Conservation (phyloP, 2,329 filamentous ascomycete species). For the Pseudophaeomoniella oleicola region DNA sequence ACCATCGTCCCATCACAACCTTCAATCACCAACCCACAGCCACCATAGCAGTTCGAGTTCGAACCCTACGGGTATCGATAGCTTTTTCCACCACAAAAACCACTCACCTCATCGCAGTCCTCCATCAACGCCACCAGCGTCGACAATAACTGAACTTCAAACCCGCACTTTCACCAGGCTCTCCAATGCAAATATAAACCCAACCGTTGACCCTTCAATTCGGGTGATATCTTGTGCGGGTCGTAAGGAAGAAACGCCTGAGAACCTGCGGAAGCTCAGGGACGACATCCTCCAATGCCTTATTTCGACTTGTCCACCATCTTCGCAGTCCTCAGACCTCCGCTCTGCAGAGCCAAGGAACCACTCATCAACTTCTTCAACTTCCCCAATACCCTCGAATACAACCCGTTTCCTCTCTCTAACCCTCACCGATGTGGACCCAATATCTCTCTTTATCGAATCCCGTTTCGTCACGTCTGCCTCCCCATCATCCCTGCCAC, state of each 20-base stretch:
- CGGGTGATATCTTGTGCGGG: conserved; percentile 74
- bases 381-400: conserved; percentile 18
- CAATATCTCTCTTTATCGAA: conserved; percentile 30
- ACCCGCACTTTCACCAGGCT: conserved; percentile 70
- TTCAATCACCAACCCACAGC: conserved; percentile 12
- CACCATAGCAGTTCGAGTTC: conserved; percentile 9
- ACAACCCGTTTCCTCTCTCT: conserved; percentile 25
- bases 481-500: conserved; percentile 59
- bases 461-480: conserved; percentile 43
- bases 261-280: conserved; percentile 19
- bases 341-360: conserved; percentile 16
- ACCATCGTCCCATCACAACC: conserved; percentile 25
- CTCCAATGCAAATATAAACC: conserved; percentile 59
- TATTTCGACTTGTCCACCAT: background rate
- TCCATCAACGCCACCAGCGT: conserved; percentile 61
- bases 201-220: conserved; percentile 53
- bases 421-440: conserved; percentile 29
- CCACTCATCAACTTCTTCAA: conserved; percentile 21
- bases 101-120: conserved; percentile 25
- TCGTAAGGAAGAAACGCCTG: background rate
- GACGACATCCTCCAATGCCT: conserved; percentile 17
- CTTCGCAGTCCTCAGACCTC: conserved; percentile 14
- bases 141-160: conserved; percentile 66
- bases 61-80: conserved; percentile 13
- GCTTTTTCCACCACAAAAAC: conserved; percentile 12